phyloP scores from a whole-genome alignment of 164 flowering plant genomes.

The Nymphaea colorata region DNA sequence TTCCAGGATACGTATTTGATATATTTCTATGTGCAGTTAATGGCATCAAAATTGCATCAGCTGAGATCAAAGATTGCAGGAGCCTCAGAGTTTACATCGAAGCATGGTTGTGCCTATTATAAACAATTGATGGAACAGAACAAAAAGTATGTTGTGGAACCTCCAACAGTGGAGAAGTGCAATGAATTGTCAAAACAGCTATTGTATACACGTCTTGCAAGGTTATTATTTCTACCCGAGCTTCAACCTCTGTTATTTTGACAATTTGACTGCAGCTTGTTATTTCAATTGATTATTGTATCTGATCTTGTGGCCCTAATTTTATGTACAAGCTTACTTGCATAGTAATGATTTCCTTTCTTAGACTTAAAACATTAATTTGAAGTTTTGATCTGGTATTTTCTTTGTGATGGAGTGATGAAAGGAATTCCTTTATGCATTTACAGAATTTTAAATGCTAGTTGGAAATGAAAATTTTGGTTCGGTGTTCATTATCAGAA shows the following conservation, averaged over 20 bases:
- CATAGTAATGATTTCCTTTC: background rate
- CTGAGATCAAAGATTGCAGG: conserved; percentile 5
- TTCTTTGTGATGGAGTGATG: background rate
- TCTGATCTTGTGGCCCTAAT: background rate
- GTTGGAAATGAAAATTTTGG: background rate
- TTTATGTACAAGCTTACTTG: background rate
- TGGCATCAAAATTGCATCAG: conserved; percentile 12
- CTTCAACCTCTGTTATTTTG: background rate
- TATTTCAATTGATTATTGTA: background rate
- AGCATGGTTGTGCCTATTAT: conserved; percentile 11
- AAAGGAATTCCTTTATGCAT: background rate
- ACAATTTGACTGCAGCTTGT: background rate
- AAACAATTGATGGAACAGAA: conserved; percentile 15
- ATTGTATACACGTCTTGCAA: conserved; percentile 15
- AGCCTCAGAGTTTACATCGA: conserved; percentile 10
- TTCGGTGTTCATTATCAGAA: background rate
- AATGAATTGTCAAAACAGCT: conserved; percentile 9
- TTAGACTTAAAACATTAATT: background rate
- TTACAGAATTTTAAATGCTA: background rate
- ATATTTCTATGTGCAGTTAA: background rate
- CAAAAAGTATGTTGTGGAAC: conserved; percentile 12
- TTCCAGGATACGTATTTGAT: background rate
- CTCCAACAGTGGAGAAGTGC: conserved; percentile 12
- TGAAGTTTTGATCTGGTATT: background rate
- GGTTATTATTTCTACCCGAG: conserved; percentile 2